These are phyloP conservation scores for Pseudogymnoascus sp. DNA, from an alignment of 2,329 filamentous ascomycete species.

Conservation along the genomic window DNA sequence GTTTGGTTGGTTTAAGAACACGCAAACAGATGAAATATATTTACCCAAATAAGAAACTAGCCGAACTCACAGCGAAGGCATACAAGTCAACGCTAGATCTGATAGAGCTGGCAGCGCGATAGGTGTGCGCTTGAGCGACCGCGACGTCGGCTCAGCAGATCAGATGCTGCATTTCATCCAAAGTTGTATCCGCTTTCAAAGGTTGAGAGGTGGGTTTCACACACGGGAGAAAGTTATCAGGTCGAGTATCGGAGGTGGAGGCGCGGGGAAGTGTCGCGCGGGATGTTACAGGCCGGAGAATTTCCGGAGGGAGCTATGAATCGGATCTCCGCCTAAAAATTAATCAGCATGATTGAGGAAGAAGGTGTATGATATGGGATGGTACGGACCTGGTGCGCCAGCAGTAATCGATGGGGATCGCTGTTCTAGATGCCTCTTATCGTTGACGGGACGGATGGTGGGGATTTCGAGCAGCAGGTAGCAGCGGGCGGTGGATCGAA, in stretches of 20 bases:
- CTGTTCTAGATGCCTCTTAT: not conserved
- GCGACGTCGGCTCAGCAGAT: conserved; percentile 2
- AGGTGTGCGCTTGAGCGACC: not conserved
- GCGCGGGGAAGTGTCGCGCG: not conserved
- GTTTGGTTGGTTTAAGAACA: not conserved
- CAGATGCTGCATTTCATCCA: conserved; percentile 3
- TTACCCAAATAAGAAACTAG: not conserved
- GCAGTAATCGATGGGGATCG: not conserved
- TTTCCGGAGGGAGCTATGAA: not conserved
- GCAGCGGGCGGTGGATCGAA: not conserved
- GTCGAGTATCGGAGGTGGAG: not conserved
- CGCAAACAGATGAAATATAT: not conserved
- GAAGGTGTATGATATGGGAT: not conserved
- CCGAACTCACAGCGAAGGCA: conserved; percentile 8
- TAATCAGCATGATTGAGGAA: not conserved
- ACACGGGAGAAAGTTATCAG: not conserved
- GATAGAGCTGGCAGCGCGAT: not conserved
- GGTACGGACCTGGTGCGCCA: conserved; percentile 5
- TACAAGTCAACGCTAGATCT: conserved; percentile 1
- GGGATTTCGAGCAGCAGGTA: not conserved
- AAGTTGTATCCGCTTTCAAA: conserved; percentile 5
- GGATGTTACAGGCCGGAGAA: conserved; percentile 3
- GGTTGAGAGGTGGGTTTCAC: not conserved
- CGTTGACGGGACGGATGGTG: not conserved
- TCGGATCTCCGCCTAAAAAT: not conserved